A percentile compares a stretch with the other conserved stretches of the same genome.
Conservation (phyloP, 495 filamentous ascomycete genomes). For the Penicillium robsamsonii region DNA sequence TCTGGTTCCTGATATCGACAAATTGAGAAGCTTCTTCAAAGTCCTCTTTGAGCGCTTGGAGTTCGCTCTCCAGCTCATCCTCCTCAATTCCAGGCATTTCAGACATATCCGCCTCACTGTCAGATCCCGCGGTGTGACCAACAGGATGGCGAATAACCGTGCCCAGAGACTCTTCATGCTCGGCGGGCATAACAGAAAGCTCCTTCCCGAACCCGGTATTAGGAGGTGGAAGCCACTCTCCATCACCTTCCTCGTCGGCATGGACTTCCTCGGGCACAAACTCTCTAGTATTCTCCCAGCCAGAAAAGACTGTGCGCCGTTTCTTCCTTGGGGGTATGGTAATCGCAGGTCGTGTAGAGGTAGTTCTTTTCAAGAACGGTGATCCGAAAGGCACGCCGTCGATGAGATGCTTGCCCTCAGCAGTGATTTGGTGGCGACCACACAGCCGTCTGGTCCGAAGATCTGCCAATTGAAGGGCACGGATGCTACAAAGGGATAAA, state of each 20-base stretch:
- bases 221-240: slow-evolving; percentile 38
- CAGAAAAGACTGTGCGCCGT: slow-evolving; percentile 47
- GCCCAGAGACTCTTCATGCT: slow-evolving; percentile 37
- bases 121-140: slow-evolving; percentile 30
- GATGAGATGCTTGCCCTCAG: slow-evolving; percentile 76
- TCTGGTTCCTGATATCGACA: slow-evolving; percentile 21
- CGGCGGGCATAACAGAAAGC: slow-evolving; percentile 24
- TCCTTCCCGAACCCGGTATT: slow-evolving; percentile 24
- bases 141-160: slow-evolving; percentile 43
- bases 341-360: slow-evolving; percentile 60
- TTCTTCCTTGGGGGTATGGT: slow-evolving; percentile 77
- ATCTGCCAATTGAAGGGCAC: slow-evolving; percentile 74
- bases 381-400: slow-evolving; percentile 89
- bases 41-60: slow-evolving; percentile 45
- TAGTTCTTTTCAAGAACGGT: slow-evolving; percentile 57
- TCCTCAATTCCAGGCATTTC: slow-evolving; percentile 41
- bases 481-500: slow-evolving; percentile 57
- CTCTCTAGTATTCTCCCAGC: slow-evolving; percentile 29
- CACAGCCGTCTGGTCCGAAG: slow-evolving; percentile 69
- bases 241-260: slow-evolving; percentile 35
- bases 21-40: slow-evolving; percentile 34
- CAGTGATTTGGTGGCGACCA: slow-evolving; percentile 80
- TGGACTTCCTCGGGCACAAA: slow-evolving; percentile 7
- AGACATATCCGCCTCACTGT: slow-evolving; percentile 38
- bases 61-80: slow-evolving; percentile 41